Conservation (phyloP, 2,329 filamentous ascomycete species). For the Sporothrix mexicana region DNA sequence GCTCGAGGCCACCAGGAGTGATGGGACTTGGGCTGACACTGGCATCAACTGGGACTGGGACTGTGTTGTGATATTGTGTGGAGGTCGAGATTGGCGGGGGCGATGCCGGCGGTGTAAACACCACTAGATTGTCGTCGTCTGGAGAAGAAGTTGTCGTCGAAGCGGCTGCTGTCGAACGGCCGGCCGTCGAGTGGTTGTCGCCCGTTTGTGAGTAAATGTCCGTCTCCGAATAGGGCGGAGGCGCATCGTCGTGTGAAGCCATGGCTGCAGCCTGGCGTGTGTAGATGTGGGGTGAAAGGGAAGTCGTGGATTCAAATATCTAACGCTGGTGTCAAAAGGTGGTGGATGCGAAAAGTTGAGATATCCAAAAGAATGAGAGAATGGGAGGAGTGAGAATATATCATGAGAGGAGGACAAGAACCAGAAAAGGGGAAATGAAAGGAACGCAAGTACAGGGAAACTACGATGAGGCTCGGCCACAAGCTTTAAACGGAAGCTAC, state of each 20-base stretch:
- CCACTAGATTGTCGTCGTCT: conserved; percentile 52
- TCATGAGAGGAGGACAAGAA: background rate
- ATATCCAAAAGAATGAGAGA: background rate
- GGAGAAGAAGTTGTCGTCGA: conserved; percentile 20
- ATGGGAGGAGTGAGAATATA: conserved; percentile 11
- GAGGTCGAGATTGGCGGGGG: conserved; percentile 46
- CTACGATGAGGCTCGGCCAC: background rate
- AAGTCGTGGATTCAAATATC: background rate
- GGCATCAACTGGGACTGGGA: too few species aligned
- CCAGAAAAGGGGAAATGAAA: background rate
- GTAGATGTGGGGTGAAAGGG: background rate
- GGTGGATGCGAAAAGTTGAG: background rate
- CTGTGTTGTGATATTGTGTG: background rate
- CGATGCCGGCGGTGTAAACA: conserved; percentile 60
- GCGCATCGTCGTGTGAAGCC: conserved; percentile 51
- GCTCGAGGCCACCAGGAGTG: conserved; percentile 28
- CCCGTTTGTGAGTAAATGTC: conserved; percentile 57
- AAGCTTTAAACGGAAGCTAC: background rate
- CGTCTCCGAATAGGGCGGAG: conserved; percentile 64
- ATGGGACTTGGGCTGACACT: conserved; percentile 36
- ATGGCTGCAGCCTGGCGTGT: conserved; percentile 32
- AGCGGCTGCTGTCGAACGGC: background rate
- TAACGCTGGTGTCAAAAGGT: background rate
- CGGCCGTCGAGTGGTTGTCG: conserved; percentile 43
- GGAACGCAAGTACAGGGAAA: background rate